Base-by-base conservation (phyloP, 345 rosid species). In the Barbarea vulgaris region DNA sequence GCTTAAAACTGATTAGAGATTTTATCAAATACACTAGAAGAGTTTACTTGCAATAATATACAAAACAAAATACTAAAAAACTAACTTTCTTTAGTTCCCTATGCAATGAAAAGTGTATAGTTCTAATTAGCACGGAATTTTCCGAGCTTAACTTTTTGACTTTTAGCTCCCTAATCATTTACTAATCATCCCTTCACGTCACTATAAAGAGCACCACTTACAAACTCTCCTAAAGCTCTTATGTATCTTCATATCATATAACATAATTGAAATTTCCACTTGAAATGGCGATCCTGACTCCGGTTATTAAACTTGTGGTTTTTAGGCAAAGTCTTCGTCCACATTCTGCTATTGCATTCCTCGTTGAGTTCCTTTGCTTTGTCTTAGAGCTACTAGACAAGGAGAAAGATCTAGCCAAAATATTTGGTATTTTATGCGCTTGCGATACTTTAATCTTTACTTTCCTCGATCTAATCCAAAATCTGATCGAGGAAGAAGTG, bases 321-420 rank as follows among this genome's bases (percentile, higher is more conserved):
- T 71, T 77, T 0, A 27, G 81, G 47, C 77, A 77, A 77, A 77
- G 73, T 72, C 54, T 77, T n/a, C 77, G 81, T 28, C 81, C 77
- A 56, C 81, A 72, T 72, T 72, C 81, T 0, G 68, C 63, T 9
- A 19, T 77, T 55, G 77, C 77, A 57, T 72, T 77, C 68, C 81
- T 77, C 17, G 63, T 77, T 9, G 81, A 77, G 73, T 77, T 77
- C 6, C 77, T 77, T 9, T 72, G 77, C 55, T 77, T 77, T 33
- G 73, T 77, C 63, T 22, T 77, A 57, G 77, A 72, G 41, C 6
- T 77, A 70, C 77, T 72, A 4, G 77, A 72, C 33, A 77, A 71
- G 10, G 73, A 77, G 14, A 77, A 65, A 72, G 73, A 72, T 5
- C 28, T 64, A 39, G 72, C 77, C 9, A 77, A 77, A 42, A 72